Conservation (phyloP, 2,329 filamentous ascomycete species). For the Elsinoe perseae region DNA sequence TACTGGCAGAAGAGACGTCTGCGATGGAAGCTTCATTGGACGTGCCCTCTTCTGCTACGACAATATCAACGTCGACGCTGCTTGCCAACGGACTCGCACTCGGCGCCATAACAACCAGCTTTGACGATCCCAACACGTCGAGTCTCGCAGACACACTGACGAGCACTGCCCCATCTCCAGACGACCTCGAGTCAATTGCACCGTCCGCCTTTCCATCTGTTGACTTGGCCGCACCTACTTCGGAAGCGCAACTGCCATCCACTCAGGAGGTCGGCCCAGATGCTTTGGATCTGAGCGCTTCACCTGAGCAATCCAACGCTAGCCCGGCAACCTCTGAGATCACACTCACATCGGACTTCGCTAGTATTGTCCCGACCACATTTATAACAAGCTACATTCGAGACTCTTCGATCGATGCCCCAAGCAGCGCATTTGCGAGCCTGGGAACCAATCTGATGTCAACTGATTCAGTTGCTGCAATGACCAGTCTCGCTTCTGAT, state of each 20-base stretch:
- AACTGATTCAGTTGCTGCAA: neutral
- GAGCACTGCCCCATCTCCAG: neutral
- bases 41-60: too few species aligned
- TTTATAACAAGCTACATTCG: constrained; percentile 9
- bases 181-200: neutral
- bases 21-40: too few species aligned
- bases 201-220: too few species aligned
- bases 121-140: too few species aligned
- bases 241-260: neutral
- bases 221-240: neutral
- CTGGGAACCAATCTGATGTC: neutral
- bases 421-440: neutral
- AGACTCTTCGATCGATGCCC: neutral
- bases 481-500: neutral
- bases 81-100: too few species aligned
- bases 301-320: neutral
- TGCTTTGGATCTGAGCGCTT: neutral
- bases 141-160: too few species aligned
- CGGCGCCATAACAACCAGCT: too few species aligned
- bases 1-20: too few species aligned
- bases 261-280: neutral
- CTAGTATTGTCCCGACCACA: neutral
- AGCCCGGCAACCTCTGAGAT: neutral
- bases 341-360: neutral
- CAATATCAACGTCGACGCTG: too few species aligned